Conservation (phyloP, 2,329 filamentous ascomycete genomes). For the Lasiodiplodia citricola region DNA sequence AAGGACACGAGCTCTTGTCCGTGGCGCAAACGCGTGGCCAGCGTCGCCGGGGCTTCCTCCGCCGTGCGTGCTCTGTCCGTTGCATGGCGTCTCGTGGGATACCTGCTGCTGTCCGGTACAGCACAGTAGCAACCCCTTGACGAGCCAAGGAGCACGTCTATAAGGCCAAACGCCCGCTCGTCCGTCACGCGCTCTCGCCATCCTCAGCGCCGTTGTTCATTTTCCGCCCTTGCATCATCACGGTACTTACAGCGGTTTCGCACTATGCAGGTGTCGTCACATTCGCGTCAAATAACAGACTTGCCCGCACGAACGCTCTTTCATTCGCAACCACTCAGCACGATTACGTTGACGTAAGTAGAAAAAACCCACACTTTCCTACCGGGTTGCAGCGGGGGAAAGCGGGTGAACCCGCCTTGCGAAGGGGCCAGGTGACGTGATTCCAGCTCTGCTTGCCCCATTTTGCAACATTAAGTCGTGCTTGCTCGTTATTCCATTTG, state of each 20-base stretch:
- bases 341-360: background rate
- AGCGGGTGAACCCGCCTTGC: background rate
- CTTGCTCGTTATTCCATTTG: conserved; percentile 5
- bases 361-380: background rate
- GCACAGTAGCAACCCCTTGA: background rate
- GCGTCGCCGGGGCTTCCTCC: background rate
- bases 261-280: background rate
- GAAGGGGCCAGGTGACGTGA: conserved; percentile 15
- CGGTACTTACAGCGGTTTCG: background rate
- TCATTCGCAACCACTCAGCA: background rate
- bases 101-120: background rate
- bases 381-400: background rate
- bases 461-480: conserved; percentile 16
- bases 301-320: background rate
- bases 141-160: background rate
- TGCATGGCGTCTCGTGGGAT: background rate
- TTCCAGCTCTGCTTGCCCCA: background rate
- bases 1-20: background rate
- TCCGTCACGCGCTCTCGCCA: no score
- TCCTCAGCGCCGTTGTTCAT: background rate
- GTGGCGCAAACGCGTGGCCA: background rate
- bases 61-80: background rate
- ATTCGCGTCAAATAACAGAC: background rate
- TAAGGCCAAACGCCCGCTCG: background rate
- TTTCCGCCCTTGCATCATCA: background rate